Evolutionary conservation across 345 rosid genomes (phyloP).

Genomic region (Aquilaria yunnanensis): DNA sequence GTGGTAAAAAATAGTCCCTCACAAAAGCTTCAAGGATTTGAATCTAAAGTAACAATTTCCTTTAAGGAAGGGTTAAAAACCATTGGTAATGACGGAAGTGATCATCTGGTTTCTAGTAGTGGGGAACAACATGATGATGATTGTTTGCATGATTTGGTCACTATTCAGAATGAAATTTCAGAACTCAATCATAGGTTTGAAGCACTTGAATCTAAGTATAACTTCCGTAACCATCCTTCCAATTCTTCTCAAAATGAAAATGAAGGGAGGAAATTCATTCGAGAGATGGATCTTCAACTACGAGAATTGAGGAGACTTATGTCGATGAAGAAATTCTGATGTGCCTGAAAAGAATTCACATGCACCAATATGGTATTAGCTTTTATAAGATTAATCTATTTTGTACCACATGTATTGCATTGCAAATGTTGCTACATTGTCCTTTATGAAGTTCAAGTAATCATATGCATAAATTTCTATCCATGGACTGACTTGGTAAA

Average conservation of each 20-base stretch:
- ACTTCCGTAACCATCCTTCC: slow-evolving; percentile 29
- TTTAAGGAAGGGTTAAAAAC: slow-evolving; percentile 8
- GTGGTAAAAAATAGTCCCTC: slow-evolving; percentile 9
- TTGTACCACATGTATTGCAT: too few species aligned
- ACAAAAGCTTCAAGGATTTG: not conserved
- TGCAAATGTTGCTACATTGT: too few species aligned
- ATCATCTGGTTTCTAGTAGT: slow-evolving; percentile 6
- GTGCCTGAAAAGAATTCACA: too few species aligned
- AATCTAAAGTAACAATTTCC: slow-evolving; percentile 14
- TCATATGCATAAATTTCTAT: too few species aligned
- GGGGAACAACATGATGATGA: not conserved
- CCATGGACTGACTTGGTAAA: too few species aligned
- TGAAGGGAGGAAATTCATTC: slow-evolving; percentile 30
- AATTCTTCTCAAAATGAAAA: slow-evolving; percentile 38
- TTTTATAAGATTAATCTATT: too few species aligned
- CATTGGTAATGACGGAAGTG: slow-evolving; percentile 4
- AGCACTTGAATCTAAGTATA: slow-evolving; percentile 40
- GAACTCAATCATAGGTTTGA: slow-evolving; percentile 45
- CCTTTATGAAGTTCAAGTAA: too few species aligned
- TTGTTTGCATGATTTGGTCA: slow-evolving; percentile 17
- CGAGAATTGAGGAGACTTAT: slow-evolving; percentile 29
- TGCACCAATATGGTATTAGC: too few species aligned
- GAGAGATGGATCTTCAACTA: slow-evolving; percentile 40
- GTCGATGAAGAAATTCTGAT: too few species aligned
- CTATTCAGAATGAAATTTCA: slow-evolving; percentile 36